phyloP scores from a whole-genome alignment of 192 early-diverging fungal species.

The Coemansia sp. region DNA sequence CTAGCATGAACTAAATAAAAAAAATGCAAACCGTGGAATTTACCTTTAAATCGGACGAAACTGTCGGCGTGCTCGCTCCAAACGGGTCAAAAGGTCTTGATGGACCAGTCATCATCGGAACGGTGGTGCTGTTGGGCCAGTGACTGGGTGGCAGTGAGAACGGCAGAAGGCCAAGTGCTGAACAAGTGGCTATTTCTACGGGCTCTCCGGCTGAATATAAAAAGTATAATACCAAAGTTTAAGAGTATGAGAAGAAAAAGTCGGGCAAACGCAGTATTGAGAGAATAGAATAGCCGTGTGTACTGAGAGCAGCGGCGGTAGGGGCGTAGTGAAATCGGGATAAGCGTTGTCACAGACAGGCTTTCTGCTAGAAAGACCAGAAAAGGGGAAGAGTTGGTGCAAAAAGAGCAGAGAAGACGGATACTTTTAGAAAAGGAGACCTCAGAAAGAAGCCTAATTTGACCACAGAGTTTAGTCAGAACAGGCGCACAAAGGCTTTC shows the following conservation, averaged over 20 bases:
- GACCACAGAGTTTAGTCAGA: background rate
- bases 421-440: background rate
- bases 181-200: background rate
- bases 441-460: background rate
- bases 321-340: background rate
- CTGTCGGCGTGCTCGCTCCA: constrained; percentile 21
- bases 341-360: background rate
- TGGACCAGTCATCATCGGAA: constrained; percentile 49
- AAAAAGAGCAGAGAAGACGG: background rate
- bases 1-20: background rate
- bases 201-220: background rate
- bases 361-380: background rate
- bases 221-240: background rate
- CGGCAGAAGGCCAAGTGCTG: background rate
- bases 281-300: background rate
- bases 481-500: background rate
- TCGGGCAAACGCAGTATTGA: background rate
- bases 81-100: constrained; percentile 50
- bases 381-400: background rate
- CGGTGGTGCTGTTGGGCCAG: background rate
- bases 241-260: background rate
- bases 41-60: constrained; percentile 40
- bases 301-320: background rate
- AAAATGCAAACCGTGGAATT: background rate
- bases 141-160: background rate